phyloP scores from a whole-genome alignment of 129 eudicot species.

The Scalesia atractyloides region DNA sequence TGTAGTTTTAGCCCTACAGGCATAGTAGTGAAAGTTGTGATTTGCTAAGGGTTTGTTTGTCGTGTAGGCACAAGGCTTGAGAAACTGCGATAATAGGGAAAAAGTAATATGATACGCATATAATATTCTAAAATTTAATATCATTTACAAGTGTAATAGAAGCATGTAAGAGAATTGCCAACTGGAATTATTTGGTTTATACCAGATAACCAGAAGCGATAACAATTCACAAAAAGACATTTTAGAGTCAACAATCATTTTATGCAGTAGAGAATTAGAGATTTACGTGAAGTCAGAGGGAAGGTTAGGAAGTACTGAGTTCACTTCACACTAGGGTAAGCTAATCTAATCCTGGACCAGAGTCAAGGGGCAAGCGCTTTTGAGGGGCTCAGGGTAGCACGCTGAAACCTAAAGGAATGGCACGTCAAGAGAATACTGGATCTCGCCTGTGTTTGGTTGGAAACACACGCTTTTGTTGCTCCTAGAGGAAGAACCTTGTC shows the following conservation, averaged over 20 bases:
- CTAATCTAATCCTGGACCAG: background rate
- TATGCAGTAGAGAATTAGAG: background rate
- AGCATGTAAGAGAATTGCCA: background rate
- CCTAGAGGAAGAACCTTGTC: background rate
- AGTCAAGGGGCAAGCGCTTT: background rate
- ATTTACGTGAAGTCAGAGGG: background rate
- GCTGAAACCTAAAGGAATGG: background rate
- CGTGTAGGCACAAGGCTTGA: background rate
- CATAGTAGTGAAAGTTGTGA: background rate
- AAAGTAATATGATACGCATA: background rate
- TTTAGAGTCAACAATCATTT: background rate
- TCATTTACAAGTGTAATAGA: background rate
- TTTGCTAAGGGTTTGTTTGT: background rate
- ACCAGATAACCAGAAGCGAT: background rate
- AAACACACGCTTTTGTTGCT: background rate
- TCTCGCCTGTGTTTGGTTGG: background rate
- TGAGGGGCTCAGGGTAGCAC: background rate
- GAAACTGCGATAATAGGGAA: background rate
- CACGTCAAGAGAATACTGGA: background rate
- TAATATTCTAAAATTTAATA: background rate
- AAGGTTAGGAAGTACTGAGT: background rate
- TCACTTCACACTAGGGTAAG: background rate
- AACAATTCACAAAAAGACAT: background rate
- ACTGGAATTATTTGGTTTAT: background rate
- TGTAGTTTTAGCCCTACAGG: background rate